Evolutionary conservation across 176 grass and related monocot species (phyloP).

Genomic region (Ampelocalamus luodianensis): DNA sequence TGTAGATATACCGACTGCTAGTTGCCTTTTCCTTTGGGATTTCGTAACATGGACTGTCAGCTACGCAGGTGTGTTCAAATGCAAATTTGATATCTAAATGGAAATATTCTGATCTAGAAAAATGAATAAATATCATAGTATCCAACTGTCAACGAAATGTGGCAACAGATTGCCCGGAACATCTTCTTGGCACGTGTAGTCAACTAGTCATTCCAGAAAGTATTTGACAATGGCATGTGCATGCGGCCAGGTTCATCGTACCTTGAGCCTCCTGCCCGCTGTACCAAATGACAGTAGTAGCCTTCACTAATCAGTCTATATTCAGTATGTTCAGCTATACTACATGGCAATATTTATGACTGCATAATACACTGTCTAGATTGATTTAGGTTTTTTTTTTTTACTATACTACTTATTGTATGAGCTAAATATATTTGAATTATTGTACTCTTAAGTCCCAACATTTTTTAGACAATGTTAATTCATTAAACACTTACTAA

Average conservation of each 20-base stretch:
- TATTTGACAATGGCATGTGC: neutral
- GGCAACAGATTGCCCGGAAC: neutral
- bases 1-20: neutral
- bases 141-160: neutral
- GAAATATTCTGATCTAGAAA: neutral
- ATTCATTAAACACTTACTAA: no score
- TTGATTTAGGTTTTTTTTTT: no score
- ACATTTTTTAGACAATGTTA: no score
- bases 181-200: neutral
- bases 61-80: neutral
- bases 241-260: neutral
- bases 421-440: no score
- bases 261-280: neutral
- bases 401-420: no score
- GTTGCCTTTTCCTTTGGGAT: neutral
- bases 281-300: no score
- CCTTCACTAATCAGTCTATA: neutral
- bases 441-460: no score
- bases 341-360: no score
- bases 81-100: neutral
- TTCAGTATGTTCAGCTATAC: no score
- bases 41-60: neutral
- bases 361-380: no score
- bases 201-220: no score
- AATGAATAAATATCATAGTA: neutral